Conservation (phyloP, 495 filamentous ascomycete genomes). For the Jackrogersella minutella region DNA sequence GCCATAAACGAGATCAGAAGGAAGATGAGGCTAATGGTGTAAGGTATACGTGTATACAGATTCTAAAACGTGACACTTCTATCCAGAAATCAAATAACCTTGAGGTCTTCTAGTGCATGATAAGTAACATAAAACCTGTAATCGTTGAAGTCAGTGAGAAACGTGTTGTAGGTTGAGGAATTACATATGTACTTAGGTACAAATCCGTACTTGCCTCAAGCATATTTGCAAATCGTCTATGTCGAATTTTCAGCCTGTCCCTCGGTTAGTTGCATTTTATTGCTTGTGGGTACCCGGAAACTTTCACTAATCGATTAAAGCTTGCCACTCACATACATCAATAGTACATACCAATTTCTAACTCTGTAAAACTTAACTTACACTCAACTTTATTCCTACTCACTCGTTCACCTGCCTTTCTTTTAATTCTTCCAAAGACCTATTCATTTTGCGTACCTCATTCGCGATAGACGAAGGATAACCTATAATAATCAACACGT, state of each 20-base stretch:
- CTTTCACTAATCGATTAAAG: neutral
- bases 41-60: slow-evolving; percentile 36
- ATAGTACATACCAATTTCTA: neutral
- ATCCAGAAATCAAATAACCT: slow-evolving; percentile 4
- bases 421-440: neutral
- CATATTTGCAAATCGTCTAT: neutral
- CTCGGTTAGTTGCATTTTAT: neutral
- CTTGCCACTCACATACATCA: slow-evolving; percentile 7
- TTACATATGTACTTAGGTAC: too few species aligned
- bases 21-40: slow-evolving; percentile 14
- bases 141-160: neutral
- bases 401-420: neutral
- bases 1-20: neutral
- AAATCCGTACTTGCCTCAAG: too few species aligned
- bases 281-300: neutral
- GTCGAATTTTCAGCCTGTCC: neutral
- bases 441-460: neutral
- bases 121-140: neutral
- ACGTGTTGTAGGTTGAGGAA: too few species aligned
- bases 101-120: neutral
- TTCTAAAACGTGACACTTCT: slow-evolving; percentile 6
- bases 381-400: slow-evolving; percentile 7
- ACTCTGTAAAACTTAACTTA: slow-evolving; percentile 9
- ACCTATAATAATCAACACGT: neutral
- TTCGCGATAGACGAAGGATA: neutral